Conservation (phyloP, 768 basidiomycete species). For the Phanerochaete carnosa region DNA sequence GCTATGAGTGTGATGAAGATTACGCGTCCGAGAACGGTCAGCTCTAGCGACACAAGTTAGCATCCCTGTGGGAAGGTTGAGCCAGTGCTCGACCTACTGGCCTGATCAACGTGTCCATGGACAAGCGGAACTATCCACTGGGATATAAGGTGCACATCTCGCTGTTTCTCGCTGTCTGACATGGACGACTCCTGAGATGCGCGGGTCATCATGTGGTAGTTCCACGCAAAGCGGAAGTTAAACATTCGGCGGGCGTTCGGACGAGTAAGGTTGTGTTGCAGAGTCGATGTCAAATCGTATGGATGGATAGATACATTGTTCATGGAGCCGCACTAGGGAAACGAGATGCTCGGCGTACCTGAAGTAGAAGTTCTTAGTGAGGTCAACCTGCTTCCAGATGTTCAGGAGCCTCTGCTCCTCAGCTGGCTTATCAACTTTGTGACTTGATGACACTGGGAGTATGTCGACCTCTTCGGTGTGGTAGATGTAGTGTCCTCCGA, state of each 20-base stretch:
- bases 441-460: conserved; percentile 70
- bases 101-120: conserved; percentile 97
- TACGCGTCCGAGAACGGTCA: conserved; percentile 85
- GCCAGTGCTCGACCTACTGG: conserved; percentile 59
- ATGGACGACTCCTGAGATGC: conserved; percentile 43
- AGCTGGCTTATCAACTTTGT: conserved; percentile 81
- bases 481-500: conserved; percentile 95
- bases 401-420: conserved; percentile 89
- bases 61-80: not conserved
- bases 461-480: conserved; percentile 93
- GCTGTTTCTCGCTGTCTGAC: conserved; percentile 24
- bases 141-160: conserved; percentile 40
- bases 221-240: conserved; percentile 93
- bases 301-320: conserved; percentile 63
- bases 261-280: conserved; percentile 86
- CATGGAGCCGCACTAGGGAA: not conserved
- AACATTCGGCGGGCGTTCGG: conserved; percentile 58
- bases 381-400: conserved; percentile 93
- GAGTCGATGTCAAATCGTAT: conserved; percentile 91
- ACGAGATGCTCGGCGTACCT: conserved; percentile 46
- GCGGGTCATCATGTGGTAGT: conserved; percentile 77
- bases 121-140: conserved; percentile 91
- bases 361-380: conserved; percentile 99
- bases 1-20: conserved; percentile 93
- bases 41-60: conserved; percentile 47